phyloP scores from a whole-genome alignment of 1,284 basidiomycete species.

The Microbotryum lychnidis-dioicae region DNA sequence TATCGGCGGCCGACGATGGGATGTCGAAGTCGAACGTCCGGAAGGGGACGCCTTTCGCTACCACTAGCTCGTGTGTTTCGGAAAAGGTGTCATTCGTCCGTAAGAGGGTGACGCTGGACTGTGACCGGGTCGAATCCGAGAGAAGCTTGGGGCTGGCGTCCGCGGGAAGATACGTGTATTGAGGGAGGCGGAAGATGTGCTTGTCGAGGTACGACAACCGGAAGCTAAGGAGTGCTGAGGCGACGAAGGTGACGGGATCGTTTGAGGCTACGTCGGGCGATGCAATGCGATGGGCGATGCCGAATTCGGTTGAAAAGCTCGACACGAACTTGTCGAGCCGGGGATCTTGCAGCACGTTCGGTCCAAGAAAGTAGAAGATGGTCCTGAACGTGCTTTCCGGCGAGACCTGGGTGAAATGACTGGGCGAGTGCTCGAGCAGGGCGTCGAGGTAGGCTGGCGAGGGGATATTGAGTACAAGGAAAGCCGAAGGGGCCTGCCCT shows the following conservation, averaged over 20 bases:
- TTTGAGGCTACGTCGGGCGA: constrained; percentile 54
- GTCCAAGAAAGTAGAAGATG: constrained; percentile 24
- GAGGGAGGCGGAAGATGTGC: constrained; percentile 63
- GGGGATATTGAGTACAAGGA: constrained; percentile 27
- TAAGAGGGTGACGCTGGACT: constrained; percentile 10
- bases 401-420: neutral
- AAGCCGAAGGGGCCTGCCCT: constrained; percentile 17
- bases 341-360: constrained; percentile 4
- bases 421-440: neutral
- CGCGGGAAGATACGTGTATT: constrained; percentile 40
- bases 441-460: constrained; percentile 9
- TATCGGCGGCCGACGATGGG: constrained; percentile 19
- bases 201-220: constrained; percentile 63
- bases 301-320: neutral
- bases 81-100: constrained; percentile 25
- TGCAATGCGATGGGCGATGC: constrained; percentile 51
- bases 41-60: constrained; percentile 38
- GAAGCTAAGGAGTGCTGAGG: constrained; percentile 62
- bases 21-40: constrained; percentile 32
- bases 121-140: neutral
- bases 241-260: constrained; percentile 66
- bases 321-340: constrained; percentile 1
- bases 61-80: constrained; percentile 33
- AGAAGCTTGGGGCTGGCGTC: neutral
- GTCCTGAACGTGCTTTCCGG: constrained; percentile 1